phyloP scores from a whole-genome alignment of 1,284 basidiomycete genomes.

The Austroboletus rostrupii region DNA sequence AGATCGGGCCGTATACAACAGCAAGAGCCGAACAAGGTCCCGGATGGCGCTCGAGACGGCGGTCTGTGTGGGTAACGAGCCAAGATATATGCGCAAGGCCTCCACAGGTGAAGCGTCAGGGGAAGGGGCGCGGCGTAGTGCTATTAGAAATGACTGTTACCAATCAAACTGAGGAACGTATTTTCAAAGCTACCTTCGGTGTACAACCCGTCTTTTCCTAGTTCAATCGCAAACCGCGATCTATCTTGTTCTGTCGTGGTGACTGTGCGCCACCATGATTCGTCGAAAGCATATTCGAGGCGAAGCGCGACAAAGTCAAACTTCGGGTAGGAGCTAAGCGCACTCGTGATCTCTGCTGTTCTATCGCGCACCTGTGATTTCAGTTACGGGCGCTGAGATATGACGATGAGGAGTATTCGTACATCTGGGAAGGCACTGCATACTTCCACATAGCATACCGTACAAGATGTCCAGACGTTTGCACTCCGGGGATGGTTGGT shows the following conservation, averaged over 20 bases:
- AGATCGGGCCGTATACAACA: conserved; percentile 62
- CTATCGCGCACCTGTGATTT: conserved; percentile 49
- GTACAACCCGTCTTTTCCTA: conserved; percentile 46
- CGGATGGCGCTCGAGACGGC: conserved; percentile 63
- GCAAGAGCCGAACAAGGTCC: conserved; percentile 63
- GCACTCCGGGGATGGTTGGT: conserved; percentile 63
- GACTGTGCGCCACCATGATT: conserved; percentile 57
- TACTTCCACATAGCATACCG: conserved; percentile 68
- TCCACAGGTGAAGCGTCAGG: conserved; percentile 34
- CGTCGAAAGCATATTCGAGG: conserved; percentile 70
- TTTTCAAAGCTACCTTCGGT: conserved; percentile 23
- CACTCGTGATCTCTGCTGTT: conserved; percentile 45
- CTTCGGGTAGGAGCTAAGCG: conserved; percentile 44
- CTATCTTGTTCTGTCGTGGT: conserved; percentile 28
- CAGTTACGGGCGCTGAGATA: conserved; percentile 12
- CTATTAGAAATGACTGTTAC: conserved; percentile 24
- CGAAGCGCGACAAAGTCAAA: conserved; percentile 60
- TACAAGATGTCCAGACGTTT: conserved; percentile 57
- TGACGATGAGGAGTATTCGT: conserved; percentile 25
- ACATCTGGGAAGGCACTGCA: conserved; percentile 60
- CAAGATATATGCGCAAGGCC: conserved; percentile 57
- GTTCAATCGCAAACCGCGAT: conserved; percentile 39
- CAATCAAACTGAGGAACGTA: not conserved
- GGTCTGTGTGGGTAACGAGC: conserved; percentile 74
- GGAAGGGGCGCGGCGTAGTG: conserved; percentile 27